phyloP scores from a whole-genome alignment of 1,284 basidiomycete genomes.

The Prillingera fragicola region DNA sequence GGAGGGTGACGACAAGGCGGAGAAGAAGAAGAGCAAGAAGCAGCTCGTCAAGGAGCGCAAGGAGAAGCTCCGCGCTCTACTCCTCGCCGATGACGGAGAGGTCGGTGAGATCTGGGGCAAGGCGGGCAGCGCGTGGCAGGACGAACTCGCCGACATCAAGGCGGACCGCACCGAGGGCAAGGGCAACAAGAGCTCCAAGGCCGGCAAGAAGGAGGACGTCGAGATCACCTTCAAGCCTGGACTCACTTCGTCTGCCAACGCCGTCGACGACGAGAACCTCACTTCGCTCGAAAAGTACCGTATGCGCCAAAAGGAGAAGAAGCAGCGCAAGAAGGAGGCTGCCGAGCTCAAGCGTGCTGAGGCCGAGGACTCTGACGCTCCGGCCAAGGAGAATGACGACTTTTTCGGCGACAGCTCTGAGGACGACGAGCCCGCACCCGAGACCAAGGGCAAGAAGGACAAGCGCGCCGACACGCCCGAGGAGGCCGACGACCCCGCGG shows the following conservation, averaged over 20 bases:
- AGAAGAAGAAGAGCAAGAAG: constrained; percentile 49
- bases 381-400: constrained; percentile 21
- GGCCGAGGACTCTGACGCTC: constrained; percentile 31
- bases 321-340: constrained; percentile 58
- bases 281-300: constrained; percentile 76
- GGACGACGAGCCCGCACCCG: constrained; percentile 48
- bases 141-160: constrained; percentile 40
- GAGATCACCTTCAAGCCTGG: constrained; percentile 90
- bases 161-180: constrained; percentile 50
- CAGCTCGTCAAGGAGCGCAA: constrained; percentile 46
- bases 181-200: constrained; percentile 17
- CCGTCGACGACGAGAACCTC: constrained; percentile 57
- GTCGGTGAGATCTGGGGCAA: constrained; percentile 63
- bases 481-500: constrained; percentile 5
- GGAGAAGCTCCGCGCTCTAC: constrained; percentile 64
- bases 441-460: constrained; percentile 30
- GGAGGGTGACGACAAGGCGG: constrained; percentile 12
- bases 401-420: constrained; percentile 62
- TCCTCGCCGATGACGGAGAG: constrained; percentile 60
- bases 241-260: constrained; percentile 52
- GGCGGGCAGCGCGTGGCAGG: constrained; percentile 31
- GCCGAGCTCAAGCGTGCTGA: constrained; percentile 48
- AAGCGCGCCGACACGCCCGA: constrained; percentile 2
- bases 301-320: constrained; percentile 79
- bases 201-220: constrained; percentile 57